Conservation (phyloP, 2,329 filamentous ascomycete species). For the Clarireedia sp. region DNA sequence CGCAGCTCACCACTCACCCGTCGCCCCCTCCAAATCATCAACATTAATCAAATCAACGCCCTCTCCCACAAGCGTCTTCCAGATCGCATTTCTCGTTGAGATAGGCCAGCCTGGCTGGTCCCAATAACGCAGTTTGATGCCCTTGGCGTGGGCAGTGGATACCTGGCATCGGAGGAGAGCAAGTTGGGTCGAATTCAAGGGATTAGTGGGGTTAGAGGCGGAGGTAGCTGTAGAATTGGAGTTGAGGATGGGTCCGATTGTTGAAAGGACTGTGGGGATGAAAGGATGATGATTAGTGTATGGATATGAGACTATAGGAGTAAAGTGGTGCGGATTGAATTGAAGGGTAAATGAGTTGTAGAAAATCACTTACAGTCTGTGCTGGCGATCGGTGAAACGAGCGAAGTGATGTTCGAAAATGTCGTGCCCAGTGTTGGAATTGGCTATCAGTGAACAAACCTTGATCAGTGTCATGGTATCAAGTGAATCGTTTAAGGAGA, state of each 20-base stretch:
- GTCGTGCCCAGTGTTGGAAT: constrained; percentile 22
- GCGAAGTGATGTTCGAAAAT: constrained; percentile 24
- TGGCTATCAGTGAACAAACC: constrained; percentile 7
- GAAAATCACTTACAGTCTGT: constrained; percentile 40
- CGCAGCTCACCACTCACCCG: constrained; percentile 12
- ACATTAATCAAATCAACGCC: constrained; percentile 54
- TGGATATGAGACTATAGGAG: background rate
- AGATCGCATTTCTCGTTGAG: constrained; percentile 44
- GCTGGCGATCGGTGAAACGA: constrained; percentile 39
- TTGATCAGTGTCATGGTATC: background rate
- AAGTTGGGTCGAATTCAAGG: constrained; percentile 39
- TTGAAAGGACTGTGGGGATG: background rate
- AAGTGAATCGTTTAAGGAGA: background rate
- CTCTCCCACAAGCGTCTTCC: constrained; percentile 44
- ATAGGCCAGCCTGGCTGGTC: constrained; percentile 50
- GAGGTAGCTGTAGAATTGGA: background rate
- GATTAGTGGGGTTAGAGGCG: constrained; percentile 26
- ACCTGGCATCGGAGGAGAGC: constrained; percentile 37
- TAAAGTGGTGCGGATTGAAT: background rate
- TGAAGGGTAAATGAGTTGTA: background rate
- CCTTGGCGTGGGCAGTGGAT: constrained; percentile 38
- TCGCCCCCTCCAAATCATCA: constrained; percentile 41
- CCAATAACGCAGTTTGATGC: constrained; percentile 50
- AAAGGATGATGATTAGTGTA: background rate
- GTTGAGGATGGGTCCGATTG: background rate